phyloP scores from a whole-genome alignment of 164 flowering plant species.

The Brasenia schreberi region DNA sequence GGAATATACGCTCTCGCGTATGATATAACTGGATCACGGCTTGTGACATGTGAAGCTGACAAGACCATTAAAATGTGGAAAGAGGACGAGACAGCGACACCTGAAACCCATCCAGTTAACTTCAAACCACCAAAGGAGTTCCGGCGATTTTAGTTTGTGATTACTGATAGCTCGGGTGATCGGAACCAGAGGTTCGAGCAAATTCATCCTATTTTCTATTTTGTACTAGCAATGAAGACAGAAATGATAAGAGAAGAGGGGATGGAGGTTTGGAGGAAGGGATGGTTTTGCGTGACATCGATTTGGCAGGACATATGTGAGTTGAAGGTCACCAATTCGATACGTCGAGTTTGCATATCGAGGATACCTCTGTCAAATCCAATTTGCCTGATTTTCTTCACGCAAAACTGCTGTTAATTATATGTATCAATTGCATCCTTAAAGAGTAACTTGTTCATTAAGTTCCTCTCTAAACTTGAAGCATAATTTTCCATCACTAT shows the following conservation, averaged over 20 bases:
- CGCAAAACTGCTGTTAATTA: too few relatives aligned
- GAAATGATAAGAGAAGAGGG: neutral
- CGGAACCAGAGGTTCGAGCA: neutral
- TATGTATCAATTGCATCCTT: too few relatives aligned
- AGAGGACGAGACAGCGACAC: conserved; percentile 87
- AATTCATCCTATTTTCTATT: neutral
- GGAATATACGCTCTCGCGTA: conserved; percentile 80
- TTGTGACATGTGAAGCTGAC: conserved; percentile 89
- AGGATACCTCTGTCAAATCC: too few relatives aligned
- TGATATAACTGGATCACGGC: conserved; percentile 78
- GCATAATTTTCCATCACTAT: too few relatives aligned
- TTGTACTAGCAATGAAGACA: neutral
- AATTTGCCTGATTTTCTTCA: too few relatives aligned
- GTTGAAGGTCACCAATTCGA: too few relatives aligned
- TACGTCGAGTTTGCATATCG: neutral
- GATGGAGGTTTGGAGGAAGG: neutral
- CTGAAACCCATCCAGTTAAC: conserved; percentile 89
- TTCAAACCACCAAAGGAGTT: conserved; percentile 92
- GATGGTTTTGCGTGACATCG: neutral
- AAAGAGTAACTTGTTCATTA: too few relatives aligned
- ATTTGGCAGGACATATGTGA: neutral
- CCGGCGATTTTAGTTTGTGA: conserved; percentile 40
- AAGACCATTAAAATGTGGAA: conserved; percentile 99
- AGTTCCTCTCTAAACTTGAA: too few relatives aligned
- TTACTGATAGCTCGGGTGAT: neutral